Evolutionary conservation across 2,329 filamentous ascomycete genomes (phyloP).

Genomic region (Falciphora oryzae): DNA sequence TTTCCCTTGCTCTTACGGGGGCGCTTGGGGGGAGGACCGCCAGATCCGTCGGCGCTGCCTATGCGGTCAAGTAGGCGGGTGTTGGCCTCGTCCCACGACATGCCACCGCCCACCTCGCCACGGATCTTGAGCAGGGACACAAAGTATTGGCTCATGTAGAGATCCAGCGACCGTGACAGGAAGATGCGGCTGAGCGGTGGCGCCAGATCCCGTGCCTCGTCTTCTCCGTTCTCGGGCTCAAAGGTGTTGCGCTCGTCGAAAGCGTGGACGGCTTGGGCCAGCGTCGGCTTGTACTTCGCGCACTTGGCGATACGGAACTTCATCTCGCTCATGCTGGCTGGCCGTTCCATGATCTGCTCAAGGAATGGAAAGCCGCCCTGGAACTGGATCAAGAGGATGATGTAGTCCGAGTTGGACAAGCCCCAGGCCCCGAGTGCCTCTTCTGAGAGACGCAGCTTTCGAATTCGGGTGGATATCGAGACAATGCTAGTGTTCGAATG

Average conservation of each 20-base stretch:
- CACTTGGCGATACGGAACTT: constrained; percentile 67
- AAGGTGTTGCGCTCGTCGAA: constrained; percentile 8
- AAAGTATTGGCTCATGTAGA: constrained; percentile 62
- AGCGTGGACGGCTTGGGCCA: constrained; percentile 32
- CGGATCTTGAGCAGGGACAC: constrained; percentile 57
- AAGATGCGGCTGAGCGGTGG: constrained; percentile 48
- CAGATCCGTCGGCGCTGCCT: background rate
- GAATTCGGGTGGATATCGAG: constrained; percentile 62
- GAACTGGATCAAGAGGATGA: constrained; percentile 68
- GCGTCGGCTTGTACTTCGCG: constrained; percentile 64
- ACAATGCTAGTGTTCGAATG: constrained; percentile 42
- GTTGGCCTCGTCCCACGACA: constrained; percentile 67
- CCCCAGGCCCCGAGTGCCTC: constrained; percentile 76
- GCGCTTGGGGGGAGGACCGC: background rate
- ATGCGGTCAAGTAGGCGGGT: constrained; percentile 12
- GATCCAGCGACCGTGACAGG: constrained; percentile 66
- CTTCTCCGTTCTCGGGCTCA: constrained; percentile 13
- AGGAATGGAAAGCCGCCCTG: constrained; percentile 52
- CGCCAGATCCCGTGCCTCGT: background rate
- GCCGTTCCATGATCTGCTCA: constrained; percentile 41
- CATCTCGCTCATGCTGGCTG: constrained; percentile 24
- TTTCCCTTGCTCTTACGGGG: constrained; percentile 9
- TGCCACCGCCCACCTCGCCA: constrained; percentile 28
- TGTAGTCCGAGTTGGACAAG: constrained; percentile 58
- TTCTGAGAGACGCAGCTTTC: constrained; percentile 65